These are phyloP conservation scores for Rasamsonia emersonii DNA, from an alignment of 2,329 filamentous ascomycete genomes.

Conservation along the genomic window DNA sequence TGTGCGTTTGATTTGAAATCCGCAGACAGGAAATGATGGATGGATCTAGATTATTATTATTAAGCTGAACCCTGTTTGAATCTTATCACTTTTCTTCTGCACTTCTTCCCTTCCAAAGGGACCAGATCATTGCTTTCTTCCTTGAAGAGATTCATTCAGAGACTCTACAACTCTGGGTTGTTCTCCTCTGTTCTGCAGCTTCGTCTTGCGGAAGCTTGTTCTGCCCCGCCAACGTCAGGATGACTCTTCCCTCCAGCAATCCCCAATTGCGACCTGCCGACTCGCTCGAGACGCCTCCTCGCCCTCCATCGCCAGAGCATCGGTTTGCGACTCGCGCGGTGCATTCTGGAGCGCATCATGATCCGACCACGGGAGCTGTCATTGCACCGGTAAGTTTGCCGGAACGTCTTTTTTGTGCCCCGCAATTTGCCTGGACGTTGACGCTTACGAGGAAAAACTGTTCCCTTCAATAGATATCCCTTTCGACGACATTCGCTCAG, in stretches of 20 bases:
- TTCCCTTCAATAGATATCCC: slow-evolving; percentile 77
- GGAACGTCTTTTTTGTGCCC: too few relatives aligned
- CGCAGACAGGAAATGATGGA: too few relatives aligned
- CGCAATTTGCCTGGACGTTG: too few relatives aligned
- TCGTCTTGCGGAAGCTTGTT: background rate
- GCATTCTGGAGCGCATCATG: slow-evolving; percentile 84
- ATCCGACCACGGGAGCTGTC: slow-evolving; percentile 85
- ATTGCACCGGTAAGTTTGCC: slow-evolving; percentile 61
- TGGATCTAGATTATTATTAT: too few relatives aligned
- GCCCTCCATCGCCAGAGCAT: slow-evolving; percentile 64
- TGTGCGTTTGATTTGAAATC: too few relatives aligned
- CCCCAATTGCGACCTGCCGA: slow-evolving; percentile 25
- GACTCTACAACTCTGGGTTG: too few relatives aligned
- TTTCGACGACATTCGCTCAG: slow-evolving; percentile 96
- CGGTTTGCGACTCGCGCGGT: slow-evolving; percentile 90
- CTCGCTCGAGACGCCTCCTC: slow-evolving; percentile 63
- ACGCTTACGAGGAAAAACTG: slow-evolving; percentile 11
- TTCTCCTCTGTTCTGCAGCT: background rate
- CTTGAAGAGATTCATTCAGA: too few relatives aligned
- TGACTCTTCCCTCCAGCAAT: slow-evolving; percentile 13
- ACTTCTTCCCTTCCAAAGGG: too few relatives aligned
- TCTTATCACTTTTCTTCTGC: too few relatives aligned
- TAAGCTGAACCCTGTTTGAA: too few relatives aligned
- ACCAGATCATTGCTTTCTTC: too few relatives aligned
- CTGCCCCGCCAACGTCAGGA: background rate